Conservation (phyloP, 176 grass and related monocot genomes). For the Elymus sibiricus region DNA sequence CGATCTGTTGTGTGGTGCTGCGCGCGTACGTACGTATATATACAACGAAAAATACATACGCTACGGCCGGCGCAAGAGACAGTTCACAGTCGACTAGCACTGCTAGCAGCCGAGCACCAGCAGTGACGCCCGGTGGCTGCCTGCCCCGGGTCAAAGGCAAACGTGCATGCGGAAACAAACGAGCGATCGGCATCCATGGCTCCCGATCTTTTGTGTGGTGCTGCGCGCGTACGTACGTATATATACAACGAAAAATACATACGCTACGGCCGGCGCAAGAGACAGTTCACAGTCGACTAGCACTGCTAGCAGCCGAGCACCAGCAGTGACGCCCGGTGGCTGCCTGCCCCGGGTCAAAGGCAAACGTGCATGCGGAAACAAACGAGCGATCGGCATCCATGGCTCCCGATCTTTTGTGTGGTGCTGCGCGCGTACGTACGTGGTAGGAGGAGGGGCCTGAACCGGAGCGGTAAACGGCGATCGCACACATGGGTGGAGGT, state of each 20-base stretch:
- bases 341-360: slow-evolving; percentile 33
- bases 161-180: background rate
- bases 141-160: slow-evolving; percentile 41
- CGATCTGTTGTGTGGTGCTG: background rate
- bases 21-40: too few species aligned
- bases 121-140: too few species aligned
- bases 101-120: too few species aligned
- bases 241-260: background rate
- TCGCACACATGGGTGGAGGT: background rate
- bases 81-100: background rate
- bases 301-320: too few species aligned
- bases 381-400: background rate
- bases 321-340: background rate
- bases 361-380: background rate
- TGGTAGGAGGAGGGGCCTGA: background rate
- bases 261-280: background rate
- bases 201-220: background rate
- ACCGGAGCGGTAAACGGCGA: background rate
- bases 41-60: background rate
- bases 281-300: background rate
- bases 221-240: background rate
- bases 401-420: background rate
- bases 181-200: background rate
- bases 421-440: background rate
- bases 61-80: background rate